A percentile compares a stretch with the other conserved stretches of the same genome.
Evolutionary conservation across 2,329 filamentous ascomycete species (phyloP).

Genomic region (Monosporascus sp.): DNA sequence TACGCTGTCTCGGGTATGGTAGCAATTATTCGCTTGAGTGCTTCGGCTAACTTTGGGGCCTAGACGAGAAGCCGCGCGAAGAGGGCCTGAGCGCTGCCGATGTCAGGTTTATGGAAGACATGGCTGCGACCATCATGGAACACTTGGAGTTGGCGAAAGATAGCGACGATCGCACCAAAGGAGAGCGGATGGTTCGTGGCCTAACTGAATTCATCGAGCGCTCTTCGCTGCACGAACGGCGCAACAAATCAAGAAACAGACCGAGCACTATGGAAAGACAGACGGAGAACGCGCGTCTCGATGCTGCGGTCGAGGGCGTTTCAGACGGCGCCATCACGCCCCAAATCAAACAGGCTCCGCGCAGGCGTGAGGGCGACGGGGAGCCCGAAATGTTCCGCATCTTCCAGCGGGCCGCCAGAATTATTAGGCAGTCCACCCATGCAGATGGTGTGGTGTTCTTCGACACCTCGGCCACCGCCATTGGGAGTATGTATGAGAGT

Average conservation of each 20-base stretch:
- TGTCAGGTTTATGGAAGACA: conserved; percentile 49
- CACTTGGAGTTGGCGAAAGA: conserved; percentile 54
- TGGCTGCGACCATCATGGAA: conserved; percentile 52
- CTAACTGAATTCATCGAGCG: conserved; percentile 51
- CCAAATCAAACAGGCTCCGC: conserved; percentile 19
- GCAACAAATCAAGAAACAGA: neutral
- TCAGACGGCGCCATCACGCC: conserved; percentile 15
- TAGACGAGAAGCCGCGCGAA: conserved; percentile 44
- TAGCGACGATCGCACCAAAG: conserved; percentile 46
- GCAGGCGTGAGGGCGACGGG: conserved; percentile 4
- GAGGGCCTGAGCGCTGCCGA: conserved; percentile 43
- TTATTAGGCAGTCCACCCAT: conserved; percentile 24
- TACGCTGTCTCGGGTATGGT: conserved; percentile 47
- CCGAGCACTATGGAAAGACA: neutral
- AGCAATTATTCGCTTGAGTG: neutral
- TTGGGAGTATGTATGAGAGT: conserved; percentile 7
- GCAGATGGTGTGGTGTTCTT: conserved; percentile 28
- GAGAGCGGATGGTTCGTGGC: conserved; percentile 49
- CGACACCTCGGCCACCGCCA: conserved; percentile 20
- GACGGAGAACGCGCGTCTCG: neutral
- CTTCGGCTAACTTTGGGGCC: neutral
- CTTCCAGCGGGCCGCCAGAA: conserved; percentile 22
- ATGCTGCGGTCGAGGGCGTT: neutral
- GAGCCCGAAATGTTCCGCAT: conserved; percentile 8
- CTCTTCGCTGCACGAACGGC: conserved; percentile 26